phyloP scores from a whole-genome alignment of 495 filamentous ascomycete genomes.

The Mycothermus thermophilus region DNA sequence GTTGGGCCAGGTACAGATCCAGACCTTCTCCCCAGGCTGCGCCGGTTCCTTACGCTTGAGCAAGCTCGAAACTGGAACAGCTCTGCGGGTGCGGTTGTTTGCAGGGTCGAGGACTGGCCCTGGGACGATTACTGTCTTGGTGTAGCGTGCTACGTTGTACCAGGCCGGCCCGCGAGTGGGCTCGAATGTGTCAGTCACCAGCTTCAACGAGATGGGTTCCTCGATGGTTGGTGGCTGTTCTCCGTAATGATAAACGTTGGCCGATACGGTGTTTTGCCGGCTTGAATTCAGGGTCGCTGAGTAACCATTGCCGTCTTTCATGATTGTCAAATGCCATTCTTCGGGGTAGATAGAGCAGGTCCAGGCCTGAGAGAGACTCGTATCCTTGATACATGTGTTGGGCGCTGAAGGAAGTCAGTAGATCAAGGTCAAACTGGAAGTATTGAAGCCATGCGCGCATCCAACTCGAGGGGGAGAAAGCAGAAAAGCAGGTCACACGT shows the following conservation, averaged over 20 bases:
- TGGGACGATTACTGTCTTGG: constrained; percentile 69
- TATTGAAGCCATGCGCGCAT: no score
- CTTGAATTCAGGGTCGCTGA: constrained; percentile 22
- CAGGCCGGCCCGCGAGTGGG: constrained; percentile 55
- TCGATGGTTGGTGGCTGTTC: constrained; percentile 52
- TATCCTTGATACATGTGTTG: constrained; percentile 51
- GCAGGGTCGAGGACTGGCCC: no score
- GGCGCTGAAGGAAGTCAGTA: constrained; percentile 44
- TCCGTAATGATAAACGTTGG: constrained; percentile 48
- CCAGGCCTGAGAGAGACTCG: constrained; percentile 53
- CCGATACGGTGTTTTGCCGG: constrained; percentile 17
- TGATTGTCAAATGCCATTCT: constrained; percentile 21
- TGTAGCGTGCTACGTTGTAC: constrained; percentile 54
- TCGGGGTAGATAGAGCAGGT: constrained; percentile 38
- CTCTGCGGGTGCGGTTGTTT: no score
- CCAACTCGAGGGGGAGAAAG: no score
- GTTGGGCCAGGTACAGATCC: constrained; percentile 81
- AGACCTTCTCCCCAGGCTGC: constrained; percentile 52
- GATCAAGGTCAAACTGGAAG: constrained; percentile 47
- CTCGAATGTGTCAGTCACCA: constrained; percentile 52
- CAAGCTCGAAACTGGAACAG: constrained; percentile 19
- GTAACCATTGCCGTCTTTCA: constrained; percentile 17
- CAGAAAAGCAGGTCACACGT: no score
- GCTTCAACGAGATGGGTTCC: constrained; percentile 34
- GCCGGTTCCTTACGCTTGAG: constrained; percentile 36